Base-by-base conservation (phyloP, 441 rosid genomes). In the Bruguiera hainesii region DNA sequence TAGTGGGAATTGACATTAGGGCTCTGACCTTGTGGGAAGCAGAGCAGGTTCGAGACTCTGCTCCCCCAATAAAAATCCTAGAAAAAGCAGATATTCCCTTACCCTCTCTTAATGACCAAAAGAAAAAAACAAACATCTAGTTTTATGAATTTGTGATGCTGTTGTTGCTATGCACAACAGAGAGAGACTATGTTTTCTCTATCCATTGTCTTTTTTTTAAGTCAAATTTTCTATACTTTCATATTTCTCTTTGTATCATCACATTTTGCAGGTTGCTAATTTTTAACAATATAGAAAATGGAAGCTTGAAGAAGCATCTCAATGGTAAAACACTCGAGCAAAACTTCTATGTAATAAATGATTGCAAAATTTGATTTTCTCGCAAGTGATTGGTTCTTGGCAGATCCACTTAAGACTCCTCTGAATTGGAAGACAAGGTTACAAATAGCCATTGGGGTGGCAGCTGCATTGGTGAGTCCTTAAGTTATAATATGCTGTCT, bases 381-480 rank as follows among this genome's bases (percentile, higher is more conserved):
- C 25, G 20, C 52, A 35, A 74, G 37, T 49, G 21, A 37, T 62
- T 71, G 35, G 69, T 61, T 69, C 59, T 67, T 79, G 56, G 65
- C 86, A 93, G 98, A 93, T 88, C 98, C 98, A 65, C 86, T 89
- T 3, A 90, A 72, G 80, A 93, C 96, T 67, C 97, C 97, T 50
- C 76, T 93, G 82, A 82, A 89, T 73, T 93, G 98, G 98, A 85
- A 78, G 74, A 79, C 88, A 39, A 90, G 98, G 71, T 76, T 87
- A 69, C 84, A 80, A 42, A 86, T 90, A 80, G 95, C 93, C 31
- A 76, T 75, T 51, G 96, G 97, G 23, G 95, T 93, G 23, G 86
- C 93, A 59, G 96, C 98, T 66, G 97, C 98, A 76, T 60, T 93
- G 84, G 97, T 90, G 81, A 75, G 93, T 77, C 65, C n/a, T 51